Percentiles rank a stretch among this genome's conserved stretches.
Evolutionary conservation across 1,139 yeast species (phyloP).

Genomic region (Martiniozyma asiatica): DNA sequence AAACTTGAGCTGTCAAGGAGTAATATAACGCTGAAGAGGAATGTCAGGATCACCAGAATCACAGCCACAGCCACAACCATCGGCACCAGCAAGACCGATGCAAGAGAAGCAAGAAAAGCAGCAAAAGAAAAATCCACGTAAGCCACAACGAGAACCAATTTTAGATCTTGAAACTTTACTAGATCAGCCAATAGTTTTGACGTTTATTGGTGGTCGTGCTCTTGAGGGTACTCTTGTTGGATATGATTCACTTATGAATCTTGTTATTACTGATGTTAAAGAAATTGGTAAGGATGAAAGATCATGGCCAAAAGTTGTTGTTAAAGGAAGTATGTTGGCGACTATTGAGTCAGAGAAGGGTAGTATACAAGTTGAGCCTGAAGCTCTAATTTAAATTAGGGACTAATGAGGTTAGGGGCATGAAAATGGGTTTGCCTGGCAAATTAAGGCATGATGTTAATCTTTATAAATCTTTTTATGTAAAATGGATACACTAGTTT

Average conservation of each 20-base stretch:
- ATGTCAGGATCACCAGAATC: no score
- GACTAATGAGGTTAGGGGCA: no score
- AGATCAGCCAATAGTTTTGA: constrained; percentile 63
- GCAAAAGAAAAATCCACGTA: constrained; percentile 2
- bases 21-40: no score
- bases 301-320: constrained; percentile 45
- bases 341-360: constrained; percentile 82
- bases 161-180: constrained; percentile 68
- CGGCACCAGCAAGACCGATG: constrained; percentile 1
- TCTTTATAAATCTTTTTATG: no score
- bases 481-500: no score
- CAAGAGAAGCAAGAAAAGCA: neutral
- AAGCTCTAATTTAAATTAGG: no score
- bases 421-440: no score
- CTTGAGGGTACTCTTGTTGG: constrained; percentile 76
- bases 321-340: constrained; percentile 72
- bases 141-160: constrained; percentile 50
- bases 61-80: constrained; percentile 1
- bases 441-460: no score
- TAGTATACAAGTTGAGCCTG: constrained; percentile 48
- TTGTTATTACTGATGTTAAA: constrained; percentile 73
- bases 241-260: constrained; percentile 83
- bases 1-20: no score
- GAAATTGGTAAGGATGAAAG: constrained; percentile 44
- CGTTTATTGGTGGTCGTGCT: constrained; percentile 78